Evolutionary conservation across 2,329 filamentous ascomycete genomes (phyloP).

Genomic region (Hansfordia pulvinata): DNA sequence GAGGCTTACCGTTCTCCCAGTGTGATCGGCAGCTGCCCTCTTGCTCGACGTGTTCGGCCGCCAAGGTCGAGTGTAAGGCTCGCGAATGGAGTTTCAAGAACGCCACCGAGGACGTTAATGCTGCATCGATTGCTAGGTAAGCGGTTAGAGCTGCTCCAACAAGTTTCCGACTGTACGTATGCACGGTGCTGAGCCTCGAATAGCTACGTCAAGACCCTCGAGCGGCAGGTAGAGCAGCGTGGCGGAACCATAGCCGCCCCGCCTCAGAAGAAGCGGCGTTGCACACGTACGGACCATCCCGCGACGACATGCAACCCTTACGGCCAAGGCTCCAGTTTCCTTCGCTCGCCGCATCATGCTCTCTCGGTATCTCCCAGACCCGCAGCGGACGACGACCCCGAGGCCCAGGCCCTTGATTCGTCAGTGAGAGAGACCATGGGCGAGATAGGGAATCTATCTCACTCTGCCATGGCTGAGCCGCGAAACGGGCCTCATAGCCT

Average conservation of each 20-base stretch:
- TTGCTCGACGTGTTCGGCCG: constrained; percentile 3
- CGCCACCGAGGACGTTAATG: constrained; percentile 1
- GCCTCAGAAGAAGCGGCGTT: no score
- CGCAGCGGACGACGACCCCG: no score
- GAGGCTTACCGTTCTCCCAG: background rate
- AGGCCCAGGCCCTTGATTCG: no score
- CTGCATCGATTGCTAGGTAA: constrained; percentile 1
- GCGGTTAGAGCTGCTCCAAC: background rate
- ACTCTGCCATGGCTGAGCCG: constrained; percentile 17
- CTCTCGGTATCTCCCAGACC: no score
- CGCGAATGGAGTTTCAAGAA: constrained; percentile 2
- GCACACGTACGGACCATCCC: no score
- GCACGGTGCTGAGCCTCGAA: background rate
- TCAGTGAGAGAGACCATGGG: constrained; percentile 13
- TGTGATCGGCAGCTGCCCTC: constrained; percentile 2
- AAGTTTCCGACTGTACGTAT: no score
- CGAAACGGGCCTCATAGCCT: constrained; percentile 8
- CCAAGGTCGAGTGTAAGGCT: constrained; percentile 2
- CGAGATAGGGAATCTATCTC: constrained; percentile 16
- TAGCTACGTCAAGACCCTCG: background rate
- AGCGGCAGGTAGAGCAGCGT: background rate
- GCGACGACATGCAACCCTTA: no score
- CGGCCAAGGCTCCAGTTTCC: no score
- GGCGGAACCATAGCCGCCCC: no score
- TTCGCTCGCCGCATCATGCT: no score